A percentile compares a stretch with the other conserved stretches of the same genome.
Evolutionary conservation across 306 rosid genomes (phyloP).

Genomic region (Prunus davidiana): DNA sequence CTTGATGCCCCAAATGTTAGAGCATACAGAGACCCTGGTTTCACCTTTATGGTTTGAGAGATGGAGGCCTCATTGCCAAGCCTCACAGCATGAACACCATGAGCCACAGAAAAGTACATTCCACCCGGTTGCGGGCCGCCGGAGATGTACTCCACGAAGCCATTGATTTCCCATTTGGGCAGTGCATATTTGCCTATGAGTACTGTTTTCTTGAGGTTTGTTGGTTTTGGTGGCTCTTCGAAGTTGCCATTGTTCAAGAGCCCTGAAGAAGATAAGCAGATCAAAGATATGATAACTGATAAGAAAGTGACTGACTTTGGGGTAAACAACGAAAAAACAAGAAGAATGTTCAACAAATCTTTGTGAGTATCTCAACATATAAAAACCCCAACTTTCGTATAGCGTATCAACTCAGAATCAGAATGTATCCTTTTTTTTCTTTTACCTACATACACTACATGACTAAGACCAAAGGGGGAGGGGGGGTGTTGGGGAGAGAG

Average conservation of each 20-base stretch:
- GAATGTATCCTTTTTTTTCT: not conserved
- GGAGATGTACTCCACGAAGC: constrained; percentile 81
- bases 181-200: constrained; percentile 63
- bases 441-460: not conserved
- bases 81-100: constrained; percentile 90
- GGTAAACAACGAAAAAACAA: not conserved
- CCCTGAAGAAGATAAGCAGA: constrained; percentile 35
- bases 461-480: not conserved
- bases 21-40: constrained; percentile 61
- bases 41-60: constrained; percentile 72
- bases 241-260: constrained; percentile 84
- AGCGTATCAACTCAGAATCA: not conserved
- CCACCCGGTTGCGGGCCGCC: constrained; percentile 97
- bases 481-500: too few species aligned
- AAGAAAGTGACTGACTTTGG: not conserved
- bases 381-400: not conserved
- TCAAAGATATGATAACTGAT: not conserved
- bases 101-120: constrained; percentile 77
- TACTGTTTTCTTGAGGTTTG: constrained; percentile 54
- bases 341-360: not conserved
- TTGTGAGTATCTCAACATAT: not conserved
- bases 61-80: constrained; percentile 88
- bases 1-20: constrained; percentile 89
- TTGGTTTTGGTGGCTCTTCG: constrained; percentile 63
- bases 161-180: constrained; percentile 84